Conservation (phyloP, 305 asterid genomes). For the Stenogyne calaminthoides region DNA sequence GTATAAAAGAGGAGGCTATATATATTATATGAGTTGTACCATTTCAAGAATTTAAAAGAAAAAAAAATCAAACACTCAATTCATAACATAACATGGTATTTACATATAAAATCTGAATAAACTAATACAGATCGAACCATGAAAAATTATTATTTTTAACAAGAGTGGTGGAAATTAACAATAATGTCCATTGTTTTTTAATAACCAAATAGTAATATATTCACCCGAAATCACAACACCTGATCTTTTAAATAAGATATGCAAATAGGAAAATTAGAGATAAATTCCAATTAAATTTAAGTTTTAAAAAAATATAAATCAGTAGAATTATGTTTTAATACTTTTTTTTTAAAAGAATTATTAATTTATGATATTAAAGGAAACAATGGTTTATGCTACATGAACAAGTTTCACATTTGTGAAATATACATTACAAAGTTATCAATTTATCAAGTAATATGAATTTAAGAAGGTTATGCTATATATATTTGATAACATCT, state of each 20-base stretch:
- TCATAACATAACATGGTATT: background rate
- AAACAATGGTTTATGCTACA: background rate
- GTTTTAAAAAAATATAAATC: background rate
- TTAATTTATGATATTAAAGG: background rate
- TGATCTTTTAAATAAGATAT: background rate
- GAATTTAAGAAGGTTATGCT: no score
- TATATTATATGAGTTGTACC: background rate
- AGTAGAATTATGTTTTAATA: background rate
- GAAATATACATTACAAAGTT: no score
- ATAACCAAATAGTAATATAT: no score
- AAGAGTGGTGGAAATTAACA: no score
- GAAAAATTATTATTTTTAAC: no score
- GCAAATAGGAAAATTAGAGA: background rate
- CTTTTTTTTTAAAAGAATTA: no score
- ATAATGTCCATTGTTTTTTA: no score
- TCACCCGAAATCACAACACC: background rate
- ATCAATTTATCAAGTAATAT: no score
- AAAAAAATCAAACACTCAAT: no score
- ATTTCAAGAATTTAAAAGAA: background rate
- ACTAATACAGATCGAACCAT: background rate
- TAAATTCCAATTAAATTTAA: background rate
- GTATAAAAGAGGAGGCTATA: background rate
- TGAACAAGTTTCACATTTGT: no score
- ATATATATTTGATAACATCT: background rate
- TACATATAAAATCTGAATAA: no score